Percentiles rank a stretch among this genome's conserved stretches.
phyloP scores from a whole-genome alignment of 2,329 filamentous ascomycete species.

The Mycogone perniciosa region DNA sequence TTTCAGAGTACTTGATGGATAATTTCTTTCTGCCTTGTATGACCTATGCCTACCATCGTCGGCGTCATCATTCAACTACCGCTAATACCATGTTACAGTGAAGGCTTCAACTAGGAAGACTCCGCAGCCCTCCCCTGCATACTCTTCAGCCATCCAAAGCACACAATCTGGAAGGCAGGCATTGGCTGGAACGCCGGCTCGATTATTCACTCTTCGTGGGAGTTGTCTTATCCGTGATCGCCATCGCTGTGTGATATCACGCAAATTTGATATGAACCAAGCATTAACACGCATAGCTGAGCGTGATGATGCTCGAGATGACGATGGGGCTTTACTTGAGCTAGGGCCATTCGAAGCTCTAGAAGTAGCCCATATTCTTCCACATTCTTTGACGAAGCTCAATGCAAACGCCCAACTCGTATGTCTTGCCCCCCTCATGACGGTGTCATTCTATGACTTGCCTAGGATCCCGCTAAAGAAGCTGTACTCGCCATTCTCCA shows the following conservation, averaged over 20 bases:
- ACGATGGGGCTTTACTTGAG: background rate
- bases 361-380: background rate
- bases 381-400: background rate
- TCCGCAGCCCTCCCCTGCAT: background rate
- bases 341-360: background rate
- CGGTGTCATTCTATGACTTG: background rate
- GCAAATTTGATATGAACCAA: background rate
- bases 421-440: background rate
- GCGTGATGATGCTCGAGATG: background rate
- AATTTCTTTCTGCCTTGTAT: background rate
- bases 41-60: background rate
- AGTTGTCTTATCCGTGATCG: background rate
- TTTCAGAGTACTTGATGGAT: constrained; percentile 3
- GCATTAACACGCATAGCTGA: background rate
- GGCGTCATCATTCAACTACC: too few species aligned
- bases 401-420: background rate
- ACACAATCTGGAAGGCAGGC: background rate
- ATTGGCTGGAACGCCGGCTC: background rate
- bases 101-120: background rate
- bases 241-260: background rate
- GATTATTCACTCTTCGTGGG: background rate
- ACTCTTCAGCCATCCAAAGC: background rate
- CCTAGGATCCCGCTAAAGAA: background rate
- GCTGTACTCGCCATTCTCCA: background rate
- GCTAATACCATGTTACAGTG: background rate